Conservation (phyloP, 2,329 filamentous ascomycete species). For the Biscogniauxia sp. region DNA sequence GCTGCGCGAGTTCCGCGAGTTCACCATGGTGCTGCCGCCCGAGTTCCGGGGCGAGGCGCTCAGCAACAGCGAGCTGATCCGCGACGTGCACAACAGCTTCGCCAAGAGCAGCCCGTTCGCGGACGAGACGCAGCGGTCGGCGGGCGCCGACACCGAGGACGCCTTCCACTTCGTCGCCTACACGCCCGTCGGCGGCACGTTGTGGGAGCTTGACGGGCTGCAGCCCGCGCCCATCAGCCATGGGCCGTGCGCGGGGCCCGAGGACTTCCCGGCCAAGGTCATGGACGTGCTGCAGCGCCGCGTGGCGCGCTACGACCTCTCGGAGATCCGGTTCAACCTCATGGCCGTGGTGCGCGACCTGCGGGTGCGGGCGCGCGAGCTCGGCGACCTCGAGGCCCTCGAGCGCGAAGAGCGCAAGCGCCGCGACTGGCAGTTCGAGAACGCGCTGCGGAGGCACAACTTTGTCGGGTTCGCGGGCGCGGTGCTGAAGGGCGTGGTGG, state of each 20-base stretch:
- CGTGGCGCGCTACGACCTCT: slow-evolving; percentile 77
- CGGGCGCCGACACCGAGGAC: slow-evolving; percentile 74
- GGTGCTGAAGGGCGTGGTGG: slow-evolving; percentile 82
- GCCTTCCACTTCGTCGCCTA: slow-evolving; percentile 99
- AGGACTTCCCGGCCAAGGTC: slow-evolving; percentile 74
- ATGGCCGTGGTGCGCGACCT: slow-evolving; percentile 88
- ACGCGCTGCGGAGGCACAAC: slow-evolving; percentile 86
- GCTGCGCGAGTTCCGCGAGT: slow-evolving; percentile 79
- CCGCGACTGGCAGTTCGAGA: slow-evolving; percentile 89
- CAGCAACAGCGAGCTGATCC: slow-evolving; percentile 65
- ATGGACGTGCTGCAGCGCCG: slow-evolving; percentile 83
- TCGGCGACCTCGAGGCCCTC: slow-evolving; percentile 78
- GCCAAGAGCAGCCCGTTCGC: slow-evolving; percentile 85
- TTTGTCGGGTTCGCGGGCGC: slow-evolving; percentile 95
- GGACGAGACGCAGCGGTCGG: slow-evolving; percentile 77
- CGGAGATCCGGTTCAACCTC: slow-evolving; percentile 94
- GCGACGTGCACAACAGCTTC: slow-evolving; percentile 86
- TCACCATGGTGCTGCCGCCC: slow-evolving; percentile 78
- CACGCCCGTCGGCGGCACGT: slow-evolving; percentile 70
- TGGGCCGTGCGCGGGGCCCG: slow-evolving; percentile 62
- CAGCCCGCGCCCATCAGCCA: slow-evolving; percentile 92
- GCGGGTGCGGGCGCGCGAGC: slow-evolving; percentile 70
- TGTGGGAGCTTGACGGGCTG: slow-evolving; percentile 95
- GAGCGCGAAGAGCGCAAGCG: slow-evolving; percentile 81
- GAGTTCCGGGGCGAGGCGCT: slow-evolving; percentile 64